A percentile compares a stretch with the other conserved stretches of the same genome.
phyloP scores from a whole-genome alignment of 208 protist genomes.

The Leishmania amazonensis region DNA sequence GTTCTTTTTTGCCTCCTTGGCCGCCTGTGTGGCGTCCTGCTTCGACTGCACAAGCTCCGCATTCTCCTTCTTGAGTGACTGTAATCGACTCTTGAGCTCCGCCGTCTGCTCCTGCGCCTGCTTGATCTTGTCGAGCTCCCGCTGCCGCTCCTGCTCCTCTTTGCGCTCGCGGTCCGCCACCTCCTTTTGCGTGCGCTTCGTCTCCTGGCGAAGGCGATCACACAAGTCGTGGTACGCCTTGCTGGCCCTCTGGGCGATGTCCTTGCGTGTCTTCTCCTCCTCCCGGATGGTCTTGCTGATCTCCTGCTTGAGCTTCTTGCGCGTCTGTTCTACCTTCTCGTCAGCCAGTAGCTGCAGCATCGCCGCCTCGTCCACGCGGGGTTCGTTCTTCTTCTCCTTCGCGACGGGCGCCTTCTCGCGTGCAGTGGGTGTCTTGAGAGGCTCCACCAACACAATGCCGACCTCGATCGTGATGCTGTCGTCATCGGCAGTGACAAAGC shows the following conservation, averaged over 20 bases:
- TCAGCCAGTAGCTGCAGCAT: constrained; percentile 78
- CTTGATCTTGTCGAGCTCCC: constrained; percentile 74
- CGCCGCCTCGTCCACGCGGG: constrained; percentile 71
- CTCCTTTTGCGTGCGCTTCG: constrained; percentile 76
- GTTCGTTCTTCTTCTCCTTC: constrained; percentile 64
- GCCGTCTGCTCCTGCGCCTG: constrained; percentile 77
- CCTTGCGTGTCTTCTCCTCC: constrained; percentile 87
- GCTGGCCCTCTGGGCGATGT: constrained; percentile 55
- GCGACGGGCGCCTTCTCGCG: constrained; percentile 49
- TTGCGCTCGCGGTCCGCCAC: constrained; percentile 69
- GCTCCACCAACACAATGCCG: constrained; percentile 87
- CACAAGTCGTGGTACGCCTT: constrained; percentile 76
- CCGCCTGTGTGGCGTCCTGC: constrained; percentile 61
- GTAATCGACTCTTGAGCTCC: constrained; percentile 66
- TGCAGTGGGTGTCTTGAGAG: constrained; percentile 50
- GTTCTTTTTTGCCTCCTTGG: constrained; percentile 66
- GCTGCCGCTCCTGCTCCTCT: constrained; percentile 83
- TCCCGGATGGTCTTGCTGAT: constrained; percentile 80
- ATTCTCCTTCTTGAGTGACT: constrained; percentile 67
- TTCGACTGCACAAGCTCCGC: constrained; percentile 54
- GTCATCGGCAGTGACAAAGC: constrained; percentile 67
- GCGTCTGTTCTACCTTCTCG: constrained; percentile 69
- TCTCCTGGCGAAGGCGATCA: constrained; percentile 73
- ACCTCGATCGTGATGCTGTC: constrained; percentile 92
- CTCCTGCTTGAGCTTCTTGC: constrained; percentile 83